Evolutionary conservation across 1,139 yeast genomes (phyloP).

Genomic region (Sugiyamaella novakii): DNA sequence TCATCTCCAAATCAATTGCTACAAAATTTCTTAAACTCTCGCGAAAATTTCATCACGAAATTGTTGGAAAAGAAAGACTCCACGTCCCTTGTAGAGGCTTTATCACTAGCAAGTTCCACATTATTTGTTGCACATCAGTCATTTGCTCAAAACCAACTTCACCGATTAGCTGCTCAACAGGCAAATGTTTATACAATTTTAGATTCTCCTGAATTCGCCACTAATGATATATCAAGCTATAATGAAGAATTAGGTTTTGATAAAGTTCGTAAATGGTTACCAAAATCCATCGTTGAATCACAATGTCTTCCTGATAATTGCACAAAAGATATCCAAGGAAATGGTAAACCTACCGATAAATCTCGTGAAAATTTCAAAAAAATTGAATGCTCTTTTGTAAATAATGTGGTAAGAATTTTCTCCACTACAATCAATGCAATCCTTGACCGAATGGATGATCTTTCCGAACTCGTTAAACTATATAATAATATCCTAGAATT

Average conservation of each 20-base stretch:
- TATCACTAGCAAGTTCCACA: conserved; percentile 30
- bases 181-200: conserved; percentile 31
- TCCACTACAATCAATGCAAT: conserved; percentile 22
- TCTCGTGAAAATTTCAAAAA: conserved; percentile 18
- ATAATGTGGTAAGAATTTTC: conserved; percentile 19
- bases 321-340: conserved; percentile 18
- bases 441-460: conserved; percentile 21
- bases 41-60: conserved; percentile 13
- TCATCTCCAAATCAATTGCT: conserved; percentile 24
- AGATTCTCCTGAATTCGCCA: conserved; percentile 31
- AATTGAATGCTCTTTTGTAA: conserved; percentile 24
- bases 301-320: conserved; percentile 34
- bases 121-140: conserved; percentile 28
- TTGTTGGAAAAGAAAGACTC: not conserved
- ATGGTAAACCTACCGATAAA: conserved; percentile 23
- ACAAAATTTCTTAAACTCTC: conserved; percentile 20
- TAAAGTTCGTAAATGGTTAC: conserved; percentile 76
- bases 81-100: conserved; percentile 18
- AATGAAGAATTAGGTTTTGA: conserved; percentile 51
- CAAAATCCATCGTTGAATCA: conserved; percentile 79
- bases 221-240: conserved; percentile 3
- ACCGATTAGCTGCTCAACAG: conserved; percentile 30
- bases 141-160: conserved; percentile 31
- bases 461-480: conserved; percentile 28
- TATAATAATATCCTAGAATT: conserved; percentile 29